Percentiles rank a stretch among this genome's conserved stretches.
Conservation (phyloP, 2,329 filamentous ascomycete genomes). For the Penicillium griseofulvum region DNA sequence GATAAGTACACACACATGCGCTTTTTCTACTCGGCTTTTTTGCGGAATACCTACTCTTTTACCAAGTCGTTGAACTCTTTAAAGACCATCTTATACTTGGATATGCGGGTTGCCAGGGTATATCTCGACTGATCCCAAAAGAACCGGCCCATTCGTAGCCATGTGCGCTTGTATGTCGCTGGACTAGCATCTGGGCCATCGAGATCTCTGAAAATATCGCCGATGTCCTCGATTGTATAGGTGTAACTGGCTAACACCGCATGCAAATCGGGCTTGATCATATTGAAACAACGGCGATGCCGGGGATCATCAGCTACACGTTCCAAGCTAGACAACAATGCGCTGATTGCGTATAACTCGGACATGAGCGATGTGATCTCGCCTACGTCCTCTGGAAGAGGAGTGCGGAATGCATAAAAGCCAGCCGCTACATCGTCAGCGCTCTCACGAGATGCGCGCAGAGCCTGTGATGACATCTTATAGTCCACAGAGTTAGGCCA, state of each 20-base stretch:
- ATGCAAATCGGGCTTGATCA: conserved; percentile 49
- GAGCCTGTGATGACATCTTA: conserved; percentile 43
- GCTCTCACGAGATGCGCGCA: conserved; percentile 46
- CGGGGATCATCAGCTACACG: conserved; percentile 42
- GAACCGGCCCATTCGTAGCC: conserved; percentile 49
- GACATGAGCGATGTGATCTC: conserved; percentile 55
- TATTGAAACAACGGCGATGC: conserved; percentile 38
- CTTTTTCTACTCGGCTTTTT: background rate
- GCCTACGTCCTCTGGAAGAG: conserved; percentile 51
- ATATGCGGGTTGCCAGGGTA: conserved; percentile 48
- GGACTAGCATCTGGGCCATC: conserved; percentile 28
- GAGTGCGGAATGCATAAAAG: conserved; percentile 50
- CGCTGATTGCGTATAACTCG: conserved; percentile 55
- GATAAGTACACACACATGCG: conserved; percentile 10
- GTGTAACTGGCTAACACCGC: conserved; percentile 50
- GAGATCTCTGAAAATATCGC: conserved; percentile 45
- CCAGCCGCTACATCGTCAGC: conserved; percentile 54
- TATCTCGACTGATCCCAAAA: conserved; percentile 49
- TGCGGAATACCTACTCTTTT: conserved; percentile 43
- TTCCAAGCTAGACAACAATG: conserved; percentile 50
- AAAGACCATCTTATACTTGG: conserved; percentile 52
- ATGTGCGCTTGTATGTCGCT: conserved; percentile 49
- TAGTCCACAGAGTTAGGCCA: conserved; percentile 19
- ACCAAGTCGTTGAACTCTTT: conserved; percentile 45
- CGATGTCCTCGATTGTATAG: conserved; percentile 53